Base-by-base conservation (phyloP, 2,329 filamentous ascomycete genomes). In the Penicillium sp. region DNA sequence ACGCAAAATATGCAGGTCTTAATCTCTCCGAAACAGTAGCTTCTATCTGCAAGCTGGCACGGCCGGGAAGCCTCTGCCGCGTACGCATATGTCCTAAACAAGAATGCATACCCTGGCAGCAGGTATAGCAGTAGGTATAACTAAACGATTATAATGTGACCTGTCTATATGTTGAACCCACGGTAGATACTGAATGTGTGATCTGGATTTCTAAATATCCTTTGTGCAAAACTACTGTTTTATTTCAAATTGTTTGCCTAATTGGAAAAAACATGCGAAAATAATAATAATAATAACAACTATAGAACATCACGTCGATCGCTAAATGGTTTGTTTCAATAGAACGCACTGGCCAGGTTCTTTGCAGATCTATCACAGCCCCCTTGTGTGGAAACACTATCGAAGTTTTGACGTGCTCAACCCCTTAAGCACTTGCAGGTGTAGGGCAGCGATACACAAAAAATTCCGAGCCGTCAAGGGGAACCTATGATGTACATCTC, bases 261-360 rank as follows among this genome's bases (percentile, higher is more conserved):
- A 9, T 27, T 7, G 25, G 8, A 27, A 27, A 27, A 27, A 27
- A 27, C 2, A 27, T 27, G 6, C 25, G 2, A 2, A 3, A 2
- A 33, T 7, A 8, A 15, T 9, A 32, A 32, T 5, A 32, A 6
- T 13, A 32, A 32, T 7, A n/a, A 15, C 4, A 18, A 18, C n/a
- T n/a, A n/a, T 18, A 15, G 18, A 15, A 33, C n/a, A 33, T 18
- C 3, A 12, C 10, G 28, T 27, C 20, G 39, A 42, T 13, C 24
- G 15, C 41, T 44, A 33, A 28, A 46, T 42, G 44, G 9, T 24
- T 9, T 54, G 50, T 46, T 55, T 57, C 53, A 57, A 52, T 53
- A 52, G 39, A 43, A 47, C 49, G 53, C 56, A 44, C 49, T 41
- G 53, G 39, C 49, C 53, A 56, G 24, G 10, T 18, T 18, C 28